Percentiles rank a stretch among this genome's conserved stretches.
Evolutionary conservation across 495 filamentous ascomycete species (phyloP).

Genomic region (Extremus antarcticus): DNA sequence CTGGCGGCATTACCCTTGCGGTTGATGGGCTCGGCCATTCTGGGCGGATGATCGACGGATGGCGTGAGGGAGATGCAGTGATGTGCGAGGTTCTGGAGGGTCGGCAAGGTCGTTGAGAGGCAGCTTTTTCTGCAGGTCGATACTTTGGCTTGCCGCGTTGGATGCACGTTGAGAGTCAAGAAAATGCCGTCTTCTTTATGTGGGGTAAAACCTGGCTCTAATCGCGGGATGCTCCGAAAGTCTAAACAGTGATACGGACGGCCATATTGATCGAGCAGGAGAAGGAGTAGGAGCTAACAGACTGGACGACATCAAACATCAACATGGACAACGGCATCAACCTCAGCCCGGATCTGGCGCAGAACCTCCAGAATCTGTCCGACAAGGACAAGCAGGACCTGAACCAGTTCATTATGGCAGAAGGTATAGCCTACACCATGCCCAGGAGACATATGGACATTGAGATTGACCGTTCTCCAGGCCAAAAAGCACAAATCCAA

Average conservation of each 20-base stretch:
- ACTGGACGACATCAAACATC: background rate
- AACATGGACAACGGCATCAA: background rate
- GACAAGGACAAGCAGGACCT: conserved; percentile 58
- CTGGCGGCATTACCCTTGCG: background rate
- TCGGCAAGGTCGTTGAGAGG: background rate
- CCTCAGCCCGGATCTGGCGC: background rate
- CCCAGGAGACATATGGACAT: conserved; percentile 3
- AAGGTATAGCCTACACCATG: conserved; percentile 54
- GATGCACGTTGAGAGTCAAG: too few species aligned
- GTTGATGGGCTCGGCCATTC: conserved; percentile 3
- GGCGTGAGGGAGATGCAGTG: background rate
- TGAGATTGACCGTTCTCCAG: background rate
- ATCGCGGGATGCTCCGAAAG: too few species aligned
- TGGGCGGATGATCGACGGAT: background rate
- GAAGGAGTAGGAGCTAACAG: background rate
- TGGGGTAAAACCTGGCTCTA: too few species aligned
- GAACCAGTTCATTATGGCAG: conserved; percentile 65
- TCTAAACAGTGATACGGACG: too few species aligned
- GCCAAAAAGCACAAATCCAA: conserved; percentile 18
- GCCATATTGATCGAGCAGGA: background rate
- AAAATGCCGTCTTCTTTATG: too few species aligned
- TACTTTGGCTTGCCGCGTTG: background rate
- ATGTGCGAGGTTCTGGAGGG: background rate
- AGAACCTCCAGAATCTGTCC: conserved; percentile 3
- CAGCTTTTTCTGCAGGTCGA: background rate